These are phyloP conservation scores for Candida insectalens DNA, from an alignment of 805 yeast species.

Conservation along the genomic window DNA sequence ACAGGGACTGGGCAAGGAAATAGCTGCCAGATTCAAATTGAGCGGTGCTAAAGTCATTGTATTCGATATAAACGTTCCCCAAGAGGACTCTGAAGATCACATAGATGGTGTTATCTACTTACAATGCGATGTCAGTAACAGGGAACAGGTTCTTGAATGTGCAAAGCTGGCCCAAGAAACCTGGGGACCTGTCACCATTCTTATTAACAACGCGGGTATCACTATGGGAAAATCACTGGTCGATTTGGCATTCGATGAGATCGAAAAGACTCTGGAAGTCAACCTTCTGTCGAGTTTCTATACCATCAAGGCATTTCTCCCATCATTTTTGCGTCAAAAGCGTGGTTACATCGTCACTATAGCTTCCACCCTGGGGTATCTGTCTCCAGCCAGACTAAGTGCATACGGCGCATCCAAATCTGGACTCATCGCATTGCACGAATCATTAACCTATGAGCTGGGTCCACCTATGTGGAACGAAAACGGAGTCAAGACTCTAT, in stretches of 20 bases:
- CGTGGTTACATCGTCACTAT: conserved; percentile 76
- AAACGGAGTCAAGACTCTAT: conserved; percentile 56
- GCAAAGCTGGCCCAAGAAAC: conserved; percentile 32
- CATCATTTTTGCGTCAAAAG: conserved; percentile 49
- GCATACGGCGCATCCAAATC: conserved; percentile 90
- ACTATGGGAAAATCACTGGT: conserved; percentile 47
- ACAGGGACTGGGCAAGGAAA: conserved; percentile 65
- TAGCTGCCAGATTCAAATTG: conserved; percentile 37
- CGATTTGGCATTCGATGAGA: conserved; percentile 45
- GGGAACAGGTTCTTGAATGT: conserved; percentile 31
- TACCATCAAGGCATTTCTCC: conserved; percentile 61
- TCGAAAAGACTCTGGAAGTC: conserved; percentile 53
- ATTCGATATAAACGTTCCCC: conserved; percentile 47
- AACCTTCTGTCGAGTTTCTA: conserved; percentile 65
- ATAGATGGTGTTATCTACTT: conserved; percentile 41
- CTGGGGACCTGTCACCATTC: conserved; percentile 52
- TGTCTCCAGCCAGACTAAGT: conserved; percentile 71
- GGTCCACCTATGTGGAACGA: conserved; percentile 38
- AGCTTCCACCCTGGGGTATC: conserved; percentile 76
- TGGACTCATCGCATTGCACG: conserved; percentile 78
- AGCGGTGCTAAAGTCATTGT: conserved; percentile 48
- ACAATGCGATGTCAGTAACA: conserved; percentile 60
- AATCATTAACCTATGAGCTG: conserved; percentile 63
- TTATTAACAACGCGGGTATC: conserved; percentile 84
- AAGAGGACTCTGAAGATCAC: conserved; percentile 18